phyloP scores from a whole-genome alignment of 1,284 basidiomycete species.

The Cryptococcus depauperatus region DNA sequence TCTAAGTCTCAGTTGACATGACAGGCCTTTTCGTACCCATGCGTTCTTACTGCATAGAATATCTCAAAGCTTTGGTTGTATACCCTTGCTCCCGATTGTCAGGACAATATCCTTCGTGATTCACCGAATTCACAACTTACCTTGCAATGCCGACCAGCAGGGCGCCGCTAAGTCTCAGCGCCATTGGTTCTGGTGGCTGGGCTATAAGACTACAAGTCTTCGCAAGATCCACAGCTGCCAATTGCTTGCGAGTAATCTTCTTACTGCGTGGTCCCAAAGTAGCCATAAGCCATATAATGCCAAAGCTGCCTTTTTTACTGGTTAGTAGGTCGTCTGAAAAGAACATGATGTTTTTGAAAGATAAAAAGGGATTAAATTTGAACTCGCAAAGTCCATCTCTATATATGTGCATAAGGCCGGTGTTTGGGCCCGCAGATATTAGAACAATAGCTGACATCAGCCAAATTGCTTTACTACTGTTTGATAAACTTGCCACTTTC shows the following conservation, averaged over 20 bases:
- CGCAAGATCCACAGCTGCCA: conserved; percentile 68
- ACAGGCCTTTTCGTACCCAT: too few species aligned
- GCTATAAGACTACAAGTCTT: conserved; percentile 70
- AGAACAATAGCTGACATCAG: too few species aligned
- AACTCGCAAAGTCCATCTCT: too few species aligned
- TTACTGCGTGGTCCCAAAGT: conserved; percentile 74
- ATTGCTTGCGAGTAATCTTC: conserved; percentile 69
- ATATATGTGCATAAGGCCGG: too few species aligned
- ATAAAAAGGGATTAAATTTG: too few species aligned
- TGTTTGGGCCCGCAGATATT: too few species aligned
- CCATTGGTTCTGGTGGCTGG: conserved; percentile 72
- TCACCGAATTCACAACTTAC: conserved; percentile 51
- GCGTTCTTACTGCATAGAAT: conserved; percentile 33
- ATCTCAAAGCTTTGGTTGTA: conserved; percentile 32
- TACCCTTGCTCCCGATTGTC: conserved; percentile 13
- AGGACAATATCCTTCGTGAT: neutral
- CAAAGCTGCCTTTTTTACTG: conserved; percentile 37
- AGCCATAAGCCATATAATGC: conserved; percentile 66
- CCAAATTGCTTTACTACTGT: too few species aligned
- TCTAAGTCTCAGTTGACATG: too few species aligned
- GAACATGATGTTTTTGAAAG: conserved; percentile 33
- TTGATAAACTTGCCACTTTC: too few species aligned
- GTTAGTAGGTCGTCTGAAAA: conserved; percentile 35
- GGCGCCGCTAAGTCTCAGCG: conserved; percentile 72
- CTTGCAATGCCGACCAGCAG: conserved; percentile 77